Conservation (phyloP, 345 rosid species). For the Reutealis trisperma region DNA sequence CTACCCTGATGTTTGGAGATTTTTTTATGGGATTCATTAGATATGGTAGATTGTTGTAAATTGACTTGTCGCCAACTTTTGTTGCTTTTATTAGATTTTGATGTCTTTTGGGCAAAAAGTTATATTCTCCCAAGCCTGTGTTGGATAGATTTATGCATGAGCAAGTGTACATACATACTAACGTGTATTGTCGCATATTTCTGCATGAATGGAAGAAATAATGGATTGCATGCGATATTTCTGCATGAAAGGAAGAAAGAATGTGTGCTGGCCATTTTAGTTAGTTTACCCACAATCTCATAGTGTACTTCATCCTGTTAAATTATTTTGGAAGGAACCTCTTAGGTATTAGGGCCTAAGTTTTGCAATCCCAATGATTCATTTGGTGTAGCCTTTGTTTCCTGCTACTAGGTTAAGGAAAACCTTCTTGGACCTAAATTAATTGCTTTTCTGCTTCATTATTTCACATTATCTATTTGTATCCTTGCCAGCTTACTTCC, state of each 20-base stretch:
- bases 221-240: no score
- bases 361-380: neutral
- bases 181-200: neutral
- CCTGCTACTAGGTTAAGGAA: neutral
- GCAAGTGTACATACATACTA: neutral
- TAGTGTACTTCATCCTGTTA: neutral
- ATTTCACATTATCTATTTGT: neutral
- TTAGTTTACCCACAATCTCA: no score
- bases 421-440: conserved; percentile 1
- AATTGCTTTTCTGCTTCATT: neutral
- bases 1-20: neutral
- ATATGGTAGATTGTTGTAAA: neutral
- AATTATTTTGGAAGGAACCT: neutral
- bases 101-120: neutral
- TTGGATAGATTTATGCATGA: neutral
- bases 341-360: neutral
- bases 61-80: neutral
- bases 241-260: no score
- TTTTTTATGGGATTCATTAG: neutral
- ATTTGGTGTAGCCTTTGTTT: neutral
- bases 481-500: no score
- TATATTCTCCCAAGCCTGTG: neutral
- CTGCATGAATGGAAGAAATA: no score
- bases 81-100: neutral
- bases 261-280: no score